These are phyloP conservation scores for Eucalyptus cloeziana DNA, from an alignment of 345 rosid genomes.

Conservation along the genomic window DNA sequence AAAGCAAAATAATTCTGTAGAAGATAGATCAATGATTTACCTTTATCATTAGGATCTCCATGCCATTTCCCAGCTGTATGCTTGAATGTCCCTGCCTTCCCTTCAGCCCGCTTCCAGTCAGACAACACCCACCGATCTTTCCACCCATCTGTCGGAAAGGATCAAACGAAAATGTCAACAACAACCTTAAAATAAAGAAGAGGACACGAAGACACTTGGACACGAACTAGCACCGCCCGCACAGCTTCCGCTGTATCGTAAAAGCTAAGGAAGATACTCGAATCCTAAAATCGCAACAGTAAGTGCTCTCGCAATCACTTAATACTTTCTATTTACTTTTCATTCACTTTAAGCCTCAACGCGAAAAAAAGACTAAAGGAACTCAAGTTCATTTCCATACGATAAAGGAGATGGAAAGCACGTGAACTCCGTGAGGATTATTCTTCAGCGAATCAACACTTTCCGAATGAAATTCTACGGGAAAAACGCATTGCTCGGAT, in stretches of 20 bases:
- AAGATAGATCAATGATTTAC: constrained; percentile 1
- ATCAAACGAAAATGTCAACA: not conserved
- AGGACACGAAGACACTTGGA: not conserved
- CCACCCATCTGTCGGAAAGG: constrained; percentile 60
- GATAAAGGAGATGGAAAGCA: not conserved
- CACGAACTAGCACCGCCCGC: not conserved
- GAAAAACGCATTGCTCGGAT: not conserved
- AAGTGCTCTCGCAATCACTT: not conserved
- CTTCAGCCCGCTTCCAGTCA: constrained; percentile 82
- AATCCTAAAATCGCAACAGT: not conserved
- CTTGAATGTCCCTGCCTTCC: constrained; percentile 77
- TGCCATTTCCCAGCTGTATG: constrained; percentile 78
- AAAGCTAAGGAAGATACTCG: rapidly evolving
- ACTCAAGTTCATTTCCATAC: not conserved
- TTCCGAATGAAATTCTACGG: not conserved
- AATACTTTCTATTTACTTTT: not conserved
- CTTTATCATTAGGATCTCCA: constrained; percentile 78
- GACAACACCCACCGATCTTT: constrained; percentile 80
- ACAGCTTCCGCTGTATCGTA: not conserved
- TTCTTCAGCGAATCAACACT: not conserved
- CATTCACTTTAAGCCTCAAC: not conserved
- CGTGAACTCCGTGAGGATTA: not conserved
- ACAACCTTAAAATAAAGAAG: not conserved
- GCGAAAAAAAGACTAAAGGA: not conserved
- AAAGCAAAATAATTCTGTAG: not conserved